Percentiles rank a stretch among this genome's conserved stretches.
These are phyloP conservation scores for Pythium aquatile DNA, from an alignment of 352 stramenopile genomes.

Conservation along the genomic window DNA sequence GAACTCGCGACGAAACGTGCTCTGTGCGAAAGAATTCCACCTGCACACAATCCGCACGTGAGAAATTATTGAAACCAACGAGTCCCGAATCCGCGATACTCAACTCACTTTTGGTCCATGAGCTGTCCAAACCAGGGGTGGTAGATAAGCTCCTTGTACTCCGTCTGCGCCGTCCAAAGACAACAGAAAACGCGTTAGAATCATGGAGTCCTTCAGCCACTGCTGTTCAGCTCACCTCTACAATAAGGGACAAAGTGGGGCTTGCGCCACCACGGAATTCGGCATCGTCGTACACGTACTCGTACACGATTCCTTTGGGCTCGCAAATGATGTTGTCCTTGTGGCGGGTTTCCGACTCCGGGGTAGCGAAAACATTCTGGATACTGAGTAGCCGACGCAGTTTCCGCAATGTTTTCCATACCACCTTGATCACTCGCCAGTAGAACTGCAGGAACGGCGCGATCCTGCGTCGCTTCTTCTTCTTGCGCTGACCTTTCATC, in stretches of 20 bases:
- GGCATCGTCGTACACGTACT: slow-evolving; percentile 80
- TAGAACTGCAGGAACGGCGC: slow-evolving; percentile 30
- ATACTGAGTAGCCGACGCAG: slow-evolving; percentile 60
- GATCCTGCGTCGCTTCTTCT: slow-evolving; percentile 29
- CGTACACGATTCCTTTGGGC: slow-evolving; percentile 77
- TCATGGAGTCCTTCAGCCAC: background rate
- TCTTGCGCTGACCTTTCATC: slow-evolving; percentile 50
- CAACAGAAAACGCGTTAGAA: background rate
- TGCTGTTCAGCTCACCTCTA: slow-evolving; percentile 43
- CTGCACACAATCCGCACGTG: slow-evolving; percentile 25
- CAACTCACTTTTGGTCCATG: slow-evolving; percentile 70
- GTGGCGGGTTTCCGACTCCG: slow-evolving; percentile 33
- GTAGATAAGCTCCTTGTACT: slow-evolving; percentile 75
- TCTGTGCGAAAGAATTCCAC: slow-evolving; percentile 71
- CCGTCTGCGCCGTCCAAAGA: slow-evolving; percentile 37
- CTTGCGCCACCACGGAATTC: slow-evolving; percentile 61
- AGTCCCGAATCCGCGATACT: background rate
- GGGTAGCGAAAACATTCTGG: slow-evolving; percentile 57
- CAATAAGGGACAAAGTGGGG: slow-evolving; percentile 56
- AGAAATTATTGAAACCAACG: background rate
- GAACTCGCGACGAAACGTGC: slow-evolving; percentile 72
- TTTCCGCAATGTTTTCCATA: slow-evolving; percentile 47
- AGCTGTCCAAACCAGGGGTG: slow-evolving; percentile 76
- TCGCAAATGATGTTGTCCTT: slow-evolving; percentile 72
- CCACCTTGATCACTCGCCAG: slow-evolving; percentile 40